Percentiles rank a stretch among this genome's conserved stretches.
phyloP scores from a whole-genome alignment of 148 eudicot genomes.

The Silene uniflora region DNA sequence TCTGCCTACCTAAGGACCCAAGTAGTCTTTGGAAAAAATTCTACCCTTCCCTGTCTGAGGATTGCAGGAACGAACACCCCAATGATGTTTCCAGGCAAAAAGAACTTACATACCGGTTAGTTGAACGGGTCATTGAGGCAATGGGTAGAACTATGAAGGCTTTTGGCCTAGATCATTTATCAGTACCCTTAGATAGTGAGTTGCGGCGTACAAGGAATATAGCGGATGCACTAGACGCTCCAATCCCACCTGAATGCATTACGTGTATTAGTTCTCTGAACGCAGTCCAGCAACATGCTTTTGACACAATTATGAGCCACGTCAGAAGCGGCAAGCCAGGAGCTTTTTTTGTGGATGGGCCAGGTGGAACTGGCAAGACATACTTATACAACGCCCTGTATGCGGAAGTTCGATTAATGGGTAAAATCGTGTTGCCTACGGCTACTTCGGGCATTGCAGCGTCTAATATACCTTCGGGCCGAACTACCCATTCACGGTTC shows the following conservation, averaged over 20 bases:
- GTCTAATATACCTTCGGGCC: background rate
- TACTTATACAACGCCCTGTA: slow-evolving; percentile 6
- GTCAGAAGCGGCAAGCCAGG: background rate
- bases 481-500: slow-evolving; percentile 1
- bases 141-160: background rate
- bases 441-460: background rate
- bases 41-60: background rate
- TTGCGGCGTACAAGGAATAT: background rate
- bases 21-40: background rate
- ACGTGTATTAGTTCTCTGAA: too few relatives aligned
- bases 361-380: background rate
- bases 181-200: background rate
- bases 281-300: background rate
- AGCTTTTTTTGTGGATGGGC: background rate
- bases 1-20: too few relatives aligned
- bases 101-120: background rate
- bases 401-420: background rate
- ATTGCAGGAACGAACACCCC: background rate
- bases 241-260: background rate
- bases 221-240: background rate
- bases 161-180: background rate
- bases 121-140: background rate
- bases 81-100: background rate
- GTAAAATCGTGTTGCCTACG: background rate
- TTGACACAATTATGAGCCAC: background rate